Percentiles rank a stretch among this genome's conserved stretches.
Evolutionary conservation across 2,329 filamentous ascomycete genomes (phyloP).

Genomic region (Penicillium palitans): DNA sequence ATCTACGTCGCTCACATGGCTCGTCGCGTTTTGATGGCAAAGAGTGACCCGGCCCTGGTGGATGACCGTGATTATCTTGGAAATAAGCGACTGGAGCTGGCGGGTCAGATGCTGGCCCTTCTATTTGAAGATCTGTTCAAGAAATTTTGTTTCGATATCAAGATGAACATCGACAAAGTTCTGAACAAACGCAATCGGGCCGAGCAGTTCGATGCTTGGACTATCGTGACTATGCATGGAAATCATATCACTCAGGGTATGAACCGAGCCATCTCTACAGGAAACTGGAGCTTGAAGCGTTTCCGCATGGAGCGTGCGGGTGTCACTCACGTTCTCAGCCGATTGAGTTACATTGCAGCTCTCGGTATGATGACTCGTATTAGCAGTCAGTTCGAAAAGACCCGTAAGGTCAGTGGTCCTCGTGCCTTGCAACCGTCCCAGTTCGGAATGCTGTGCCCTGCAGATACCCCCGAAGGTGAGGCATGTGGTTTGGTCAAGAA

Average conservation of each 20-base stretch:
- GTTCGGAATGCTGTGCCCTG: constrained; percentile 96
- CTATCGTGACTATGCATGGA: constrained; percentile 79
- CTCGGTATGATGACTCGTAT: constrained; percentile 99
- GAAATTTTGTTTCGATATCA: constrained; percentile 84
- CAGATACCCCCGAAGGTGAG: constrained; percentile 97
- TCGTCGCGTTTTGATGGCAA: constrained; percentile 90
- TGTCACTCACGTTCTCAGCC: constrained; percentile 92
- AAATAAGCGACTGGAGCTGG: constrained; percentile 93
- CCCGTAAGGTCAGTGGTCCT: constrained; percentile 91
- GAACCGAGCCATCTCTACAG: constrained; percentile 93
- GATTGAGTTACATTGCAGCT: constrained; percentile 92
- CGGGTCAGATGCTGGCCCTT: constrained; percentile 87
- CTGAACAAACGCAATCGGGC: constrained; percentile 91
- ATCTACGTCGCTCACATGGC: constrained; percentile 97
- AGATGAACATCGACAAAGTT: constrained; percentile 91
- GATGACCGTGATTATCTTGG: constrained; percentile 98
- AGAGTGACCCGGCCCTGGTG: constrained; percentile 82
- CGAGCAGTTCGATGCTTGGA: constrained; percentile 81
- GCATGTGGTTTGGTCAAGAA: constrained; percentile 98
- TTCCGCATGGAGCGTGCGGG: constrained; percentile 98
- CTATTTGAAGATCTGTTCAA: constrained; percentile 99
- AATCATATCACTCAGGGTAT: constrained; percentile 88
- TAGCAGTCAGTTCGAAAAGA: constrained; percentile 98
- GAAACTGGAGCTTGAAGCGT: constrained; percentile 96
- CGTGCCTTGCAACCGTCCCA: constrained; percentile 95